Evolutionary conservation across 257 asterid genomes (phyloP).

Genomic region (Ocimum tenuiflorum): DNA sequence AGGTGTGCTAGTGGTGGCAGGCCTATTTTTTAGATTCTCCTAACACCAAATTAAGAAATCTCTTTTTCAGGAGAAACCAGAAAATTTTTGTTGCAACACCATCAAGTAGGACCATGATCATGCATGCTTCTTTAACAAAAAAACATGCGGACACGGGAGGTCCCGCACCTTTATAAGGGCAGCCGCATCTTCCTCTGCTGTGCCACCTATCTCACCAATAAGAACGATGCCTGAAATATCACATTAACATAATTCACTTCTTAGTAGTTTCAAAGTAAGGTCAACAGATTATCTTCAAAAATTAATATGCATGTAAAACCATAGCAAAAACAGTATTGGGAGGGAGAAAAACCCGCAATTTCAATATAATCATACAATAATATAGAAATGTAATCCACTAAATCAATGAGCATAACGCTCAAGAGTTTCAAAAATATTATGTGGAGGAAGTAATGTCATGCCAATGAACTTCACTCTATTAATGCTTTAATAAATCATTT

Average conservation of each 20-base stretch:
- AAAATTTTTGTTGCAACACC: neutral
- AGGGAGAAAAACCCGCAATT: neutral
- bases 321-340: neutral
- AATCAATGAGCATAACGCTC: neutral
- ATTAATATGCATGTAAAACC: neutral
- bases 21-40: neutral
- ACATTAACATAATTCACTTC: constrained; percentile 5
- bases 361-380: neutral
- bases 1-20: neutral
- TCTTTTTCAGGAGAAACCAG: no score
- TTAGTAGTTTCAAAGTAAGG: neutral
- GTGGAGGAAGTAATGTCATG: neutral
- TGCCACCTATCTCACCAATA: constrained; percentile 84
- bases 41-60: constrained; percentile 1
- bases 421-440: neutral
- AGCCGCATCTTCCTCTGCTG: constrained; percentile 86
- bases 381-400: neutral
- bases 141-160: neutral
- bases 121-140: neutral
- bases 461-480: neutral
- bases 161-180: constrained; percentile 62
- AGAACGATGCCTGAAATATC: constrained; percentile 56
- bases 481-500: neutral
- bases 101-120: neutral
- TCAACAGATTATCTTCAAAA: neutral